Evolutionary conservation across 2,329 filamentous ascomycete species (phyloP).

Genomic region (Lecanosticta acicola): DNA sequence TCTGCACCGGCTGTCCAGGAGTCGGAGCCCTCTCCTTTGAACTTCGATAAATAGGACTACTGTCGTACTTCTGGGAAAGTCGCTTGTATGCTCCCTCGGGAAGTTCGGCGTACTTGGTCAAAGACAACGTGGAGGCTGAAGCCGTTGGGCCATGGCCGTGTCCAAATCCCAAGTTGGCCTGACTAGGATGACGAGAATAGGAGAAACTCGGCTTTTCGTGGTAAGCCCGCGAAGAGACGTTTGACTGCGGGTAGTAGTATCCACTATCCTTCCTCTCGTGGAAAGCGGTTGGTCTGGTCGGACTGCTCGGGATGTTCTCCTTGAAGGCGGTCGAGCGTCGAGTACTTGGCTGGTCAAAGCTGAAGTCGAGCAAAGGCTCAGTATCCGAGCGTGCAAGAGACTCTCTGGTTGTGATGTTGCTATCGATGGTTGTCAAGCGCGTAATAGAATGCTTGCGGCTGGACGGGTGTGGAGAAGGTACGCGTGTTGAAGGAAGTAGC

Average conservation of each 20-base stretch:
- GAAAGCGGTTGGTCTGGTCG: conserved; percentile 22
- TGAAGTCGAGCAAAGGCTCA: conserved; percentile 27
- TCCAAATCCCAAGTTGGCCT: conserved; percentile 1
- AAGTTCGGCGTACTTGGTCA: conserved; percentile 2
- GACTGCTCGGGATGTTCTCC: conserved; percentile 31
- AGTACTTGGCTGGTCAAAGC: conserved; percentile 8
- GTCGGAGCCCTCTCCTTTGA: conserved; percentile 17
- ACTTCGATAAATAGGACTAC: conserved; percentile 24
- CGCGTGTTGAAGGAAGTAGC: conserved; percentile 18
- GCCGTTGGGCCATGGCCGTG: neutral
- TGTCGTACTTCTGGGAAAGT: conserved; percentile 21
- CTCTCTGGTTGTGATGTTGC: conserved; percentile 12
- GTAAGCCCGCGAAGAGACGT: conserved; percentile 14
- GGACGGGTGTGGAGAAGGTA: conserved; percentile 23
- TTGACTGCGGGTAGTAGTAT: conserved; percentile 11
- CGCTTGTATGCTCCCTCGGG: conserved; percentile 5
- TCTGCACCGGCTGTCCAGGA: conserved; percentile 22
- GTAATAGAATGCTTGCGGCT: conserved; percentile 24
- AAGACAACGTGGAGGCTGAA: conserved; percentile 5
- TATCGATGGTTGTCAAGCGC: conserved; percentile 14
- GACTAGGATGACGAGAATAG: conserved; percentile 8
- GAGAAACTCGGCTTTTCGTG: conserved; percentile 14
- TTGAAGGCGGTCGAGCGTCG: conserved; percentile 28
- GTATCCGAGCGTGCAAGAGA: conserved; percentile 31
- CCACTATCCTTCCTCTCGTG: conserved; percentile 17